These are phyloP conservation scores for Aspergillus egyptiacus DNA, from an alignment of 495 filamentous ascomycete species.

Conservation along the genomic window DNA sequence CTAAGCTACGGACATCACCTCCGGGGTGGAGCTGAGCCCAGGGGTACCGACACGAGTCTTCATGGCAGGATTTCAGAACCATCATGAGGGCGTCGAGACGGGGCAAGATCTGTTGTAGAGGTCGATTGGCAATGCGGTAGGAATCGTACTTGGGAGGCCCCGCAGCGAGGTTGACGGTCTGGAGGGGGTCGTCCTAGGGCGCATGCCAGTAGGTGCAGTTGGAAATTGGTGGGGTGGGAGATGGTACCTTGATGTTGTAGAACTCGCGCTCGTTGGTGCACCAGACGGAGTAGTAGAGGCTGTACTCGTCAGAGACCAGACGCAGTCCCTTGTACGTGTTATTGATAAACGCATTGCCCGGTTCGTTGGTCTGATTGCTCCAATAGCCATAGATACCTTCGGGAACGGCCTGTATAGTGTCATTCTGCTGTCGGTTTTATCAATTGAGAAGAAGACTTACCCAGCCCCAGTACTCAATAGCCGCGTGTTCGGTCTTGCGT, in stretches of 20 bases:
- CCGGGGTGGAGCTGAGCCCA: constrained; percentile 52
- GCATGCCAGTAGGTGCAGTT: background rate
- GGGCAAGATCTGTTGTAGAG: constrained; percentile 34
- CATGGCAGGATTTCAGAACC: constrained; percentile 56
- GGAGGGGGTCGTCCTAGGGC: constrained; percentile 46
- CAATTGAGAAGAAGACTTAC: constrained; percentile 11
- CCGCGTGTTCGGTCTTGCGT: constrained; percentile 50
- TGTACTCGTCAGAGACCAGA: constrained; percentile 44
- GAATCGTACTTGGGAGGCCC: constrained; percentile 15
- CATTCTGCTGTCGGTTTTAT: background rate
- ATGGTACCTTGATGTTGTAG: constrained; percentile 46
- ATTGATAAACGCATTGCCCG: constrained; percentile 26
- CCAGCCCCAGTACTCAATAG: constrained; percentile 57
- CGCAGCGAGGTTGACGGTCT: constrained; percentile 46
- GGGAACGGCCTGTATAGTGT: constrained; percentile 28
- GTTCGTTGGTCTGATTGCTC: constrained; percentile 17
- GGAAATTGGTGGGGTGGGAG: background rate
- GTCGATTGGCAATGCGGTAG: constrained; percentile 21
- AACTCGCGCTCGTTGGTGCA: constrained; percentile 54
- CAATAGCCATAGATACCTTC: constrained; percentile 43
- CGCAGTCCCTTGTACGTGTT: constrained; percentile 60
- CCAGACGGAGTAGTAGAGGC: constrained; percentile 55
- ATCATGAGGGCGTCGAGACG: constrained; percentile 54
- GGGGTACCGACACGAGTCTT: constrained; percentile 43
- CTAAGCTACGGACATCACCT: constrained; percentile 33